Conservation (phyloP, 106 monocot genomes). For the Hemerocallis citrina region DNA sequence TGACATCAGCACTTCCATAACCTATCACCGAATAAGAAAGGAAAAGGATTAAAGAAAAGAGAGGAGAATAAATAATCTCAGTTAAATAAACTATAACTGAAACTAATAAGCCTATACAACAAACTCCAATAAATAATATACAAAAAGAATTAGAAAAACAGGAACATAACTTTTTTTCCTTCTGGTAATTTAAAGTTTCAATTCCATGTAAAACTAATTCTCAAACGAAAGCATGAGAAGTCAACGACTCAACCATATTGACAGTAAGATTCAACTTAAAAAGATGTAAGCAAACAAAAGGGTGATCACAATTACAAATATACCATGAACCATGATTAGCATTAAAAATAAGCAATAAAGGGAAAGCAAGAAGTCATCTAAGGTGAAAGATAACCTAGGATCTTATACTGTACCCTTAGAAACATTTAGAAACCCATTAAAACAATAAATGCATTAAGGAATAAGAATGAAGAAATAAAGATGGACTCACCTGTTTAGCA, state of each 20-base stretch:
- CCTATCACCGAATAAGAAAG: conserved; percentile 27
- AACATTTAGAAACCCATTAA: not conserved
- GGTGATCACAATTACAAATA: not conserved
- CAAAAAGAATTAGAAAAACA: no score
- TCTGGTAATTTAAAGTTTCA: no score
- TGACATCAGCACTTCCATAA: conserved; percentile 95
- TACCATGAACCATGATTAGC: not conserved
- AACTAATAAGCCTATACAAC: no score
- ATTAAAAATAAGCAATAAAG: no score
- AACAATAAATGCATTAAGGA: not conserved
- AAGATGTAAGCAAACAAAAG: not conserved
- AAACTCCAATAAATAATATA: no score
- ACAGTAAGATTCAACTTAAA: not conserved
- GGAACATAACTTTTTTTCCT: no score
- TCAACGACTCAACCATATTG: not conserved
- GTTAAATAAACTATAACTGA: no score
- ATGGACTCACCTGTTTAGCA: conserved; percentile 67
- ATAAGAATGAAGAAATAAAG: not conserved
- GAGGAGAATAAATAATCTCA: no score
- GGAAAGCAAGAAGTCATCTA: no score
- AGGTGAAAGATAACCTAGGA: not conserved
- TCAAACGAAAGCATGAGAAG: not conserved
- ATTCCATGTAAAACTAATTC: not conserved
- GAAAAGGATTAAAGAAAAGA: no score
- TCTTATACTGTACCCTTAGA: not conserved